Evolutionary conservation across 768 basidiomycete species (phyloP).

Genomic region (Rhodotorula graminis): DNA sequence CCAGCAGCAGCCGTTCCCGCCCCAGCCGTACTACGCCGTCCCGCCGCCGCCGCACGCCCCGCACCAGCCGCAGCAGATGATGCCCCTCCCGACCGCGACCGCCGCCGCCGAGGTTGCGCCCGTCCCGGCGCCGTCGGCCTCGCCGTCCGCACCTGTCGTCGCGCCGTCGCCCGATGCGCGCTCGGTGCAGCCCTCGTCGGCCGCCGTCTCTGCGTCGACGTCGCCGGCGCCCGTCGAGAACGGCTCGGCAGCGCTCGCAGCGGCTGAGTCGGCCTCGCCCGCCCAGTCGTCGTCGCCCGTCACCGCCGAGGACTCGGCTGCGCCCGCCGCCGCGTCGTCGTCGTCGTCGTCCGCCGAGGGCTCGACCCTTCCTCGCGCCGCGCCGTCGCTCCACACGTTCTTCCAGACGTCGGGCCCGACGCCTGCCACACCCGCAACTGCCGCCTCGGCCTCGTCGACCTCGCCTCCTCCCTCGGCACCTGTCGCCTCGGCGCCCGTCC

Average conservation of each 20-base stretch:
- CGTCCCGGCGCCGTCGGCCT: not conserved
- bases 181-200: not conserved
- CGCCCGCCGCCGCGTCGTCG: not conserved
- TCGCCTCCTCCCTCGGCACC: slow-evolving; percentile 5
- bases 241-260: not conserved
- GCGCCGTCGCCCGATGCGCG: not conserved
- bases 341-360: not conserved
- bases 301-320: not conserved
- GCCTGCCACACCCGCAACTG: not conserved
- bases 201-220: not conserved
- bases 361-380: not conserved
- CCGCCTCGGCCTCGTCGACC: not conserved
- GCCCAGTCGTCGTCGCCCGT: not conserved
- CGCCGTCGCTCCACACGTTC: slow-evolving; percentile 32
- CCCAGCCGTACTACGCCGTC: slow-evolving; percentile 23
- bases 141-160: not conserved
- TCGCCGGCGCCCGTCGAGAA: not conserved
- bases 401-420: slow-evolving; percentile 24
- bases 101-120: not conserved
- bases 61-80: slow-evolving; percentile 5
- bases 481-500: not conserved
- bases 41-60: slow-evolving; percentile 11
- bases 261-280: not conserved
- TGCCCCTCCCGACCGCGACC: not conserved
- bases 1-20: slow-evolving; percentile 12